A percentile compares a stretch with the other conserved stretches of the same genome.
Evolutionary conservation across 2,329 filamentous ascomycete genomes (phyloP).

Genomic region (Fusarium denticulatum): DNA sequence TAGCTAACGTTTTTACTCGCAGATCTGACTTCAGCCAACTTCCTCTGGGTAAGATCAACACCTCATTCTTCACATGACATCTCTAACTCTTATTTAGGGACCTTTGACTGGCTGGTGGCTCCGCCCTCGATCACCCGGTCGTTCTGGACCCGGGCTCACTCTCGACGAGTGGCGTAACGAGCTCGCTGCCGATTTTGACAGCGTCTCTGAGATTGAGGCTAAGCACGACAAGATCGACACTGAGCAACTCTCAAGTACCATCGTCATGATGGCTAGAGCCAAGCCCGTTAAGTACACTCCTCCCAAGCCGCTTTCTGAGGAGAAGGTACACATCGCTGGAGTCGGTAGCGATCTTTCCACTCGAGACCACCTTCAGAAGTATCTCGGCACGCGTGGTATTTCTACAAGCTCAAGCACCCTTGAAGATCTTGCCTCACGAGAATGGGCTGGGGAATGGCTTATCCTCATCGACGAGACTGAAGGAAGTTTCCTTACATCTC

Average conservation of each 20-base stretch:
- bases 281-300: slow-evolving; percentile 14
- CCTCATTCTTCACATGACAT: neutral
- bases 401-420: slow-evolving; percentile 16
- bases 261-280: slow-evolving; percentile 37
- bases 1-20: slow-evolving; percentile 2
- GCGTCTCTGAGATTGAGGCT: slow-evolving; percentile 29
- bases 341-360: neutral
- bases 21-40: slow-evolving; percentile 39
- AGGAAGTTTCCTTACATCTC: slow-evolving; percentile 35
- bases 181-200: slow-evolving; percentile 35
- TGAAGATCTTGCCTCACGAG: slow-evolving; percentile 20
- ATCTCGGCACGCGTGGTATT: slow-evolving; percentile 16
- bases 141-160: slow-evolving; percentile 35
- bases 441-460: slow-evolving; percentile 35
- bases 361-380: neutral
- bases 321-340: slow-evolving; percentile 28
- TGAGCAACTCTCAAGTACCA: slow-evolving; percentile 34
- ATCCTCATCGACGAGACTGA: slow-evolving; percentile 31
- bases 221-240: neutral
- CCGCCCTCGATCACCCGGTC: slow-evolving; percentile 37
- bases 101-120: slow-evolving; percentile 40
- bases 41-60: slow-evolving; percentile 30
- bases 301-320: slow-evolving; percentile 9
- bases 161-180: slow-evolving; percentile 40
- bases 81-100: slow-evolving; percentile 23